Conservation (phyloP, 805 yeast genomes). For the Candida pini region DNA sequence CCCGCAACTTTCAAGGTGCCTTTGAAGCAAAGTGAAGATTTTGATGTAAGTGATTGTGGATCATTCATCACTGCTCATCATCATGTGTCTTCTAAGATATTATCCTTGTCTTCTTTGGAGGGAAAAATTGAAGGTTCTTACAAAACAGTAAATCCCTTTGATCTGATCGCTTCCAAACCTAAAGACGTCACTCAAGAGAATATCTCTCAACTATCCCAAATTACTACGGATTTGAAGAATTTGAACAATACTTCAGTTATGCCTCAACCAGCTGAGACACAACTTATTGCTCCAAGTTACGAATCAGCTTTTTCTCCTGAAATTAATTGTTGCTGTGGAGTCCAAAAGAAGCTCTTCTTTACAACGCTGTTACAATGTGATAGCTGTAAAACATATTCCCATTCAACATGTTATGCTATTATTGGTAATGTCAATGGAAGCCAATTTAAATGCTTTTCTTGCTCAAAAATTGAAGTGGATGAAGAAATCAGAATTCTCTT, state of each 20-base stretch:
- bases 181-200: too few relatives aligned
- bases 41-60: constrained; percentile 21
- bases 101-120: constrained; percentile 26
- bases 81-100: constrained; percentile 11
- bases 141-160: constrained; percentile 27
- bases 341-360: too few relatives aligned
- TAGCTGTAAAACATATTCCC: too few relatives aligned
- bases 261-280: constrained; percentile 9
- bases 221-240: constrained; percentile 17
- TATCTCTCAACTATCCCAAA: constrained; percentile 19
- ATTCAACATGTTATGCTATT: too few relatives aligned
- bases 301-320: too few relatives aligned
- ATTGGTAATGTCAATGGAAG: too few relatives aligned
- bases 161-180: too few relatives aligned
- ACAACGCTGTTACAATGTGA: too few relatives aligned
- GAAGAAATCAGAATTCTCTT: too few relatives aligned
- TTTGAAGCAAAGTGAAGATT: constrained; percentile 10
- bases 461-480: too few relatives aligned
- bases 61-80: constrained; percentile 19
- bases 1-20: constrained; percentile 38
- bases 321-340: constrained; percentile 20
- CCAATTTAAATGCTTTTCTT: too few relatives aligned
- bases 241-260: constrained; percentile 1
- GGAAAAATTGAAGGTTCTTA: constrained; percentile 26
- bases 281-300: too few relatives aligned